These are phyloP conservation scores for Botrytis byssoidea DNA, from an alignment of 2,329 filamentous ascomycete species.

Conservation along the genomic window DNA sequence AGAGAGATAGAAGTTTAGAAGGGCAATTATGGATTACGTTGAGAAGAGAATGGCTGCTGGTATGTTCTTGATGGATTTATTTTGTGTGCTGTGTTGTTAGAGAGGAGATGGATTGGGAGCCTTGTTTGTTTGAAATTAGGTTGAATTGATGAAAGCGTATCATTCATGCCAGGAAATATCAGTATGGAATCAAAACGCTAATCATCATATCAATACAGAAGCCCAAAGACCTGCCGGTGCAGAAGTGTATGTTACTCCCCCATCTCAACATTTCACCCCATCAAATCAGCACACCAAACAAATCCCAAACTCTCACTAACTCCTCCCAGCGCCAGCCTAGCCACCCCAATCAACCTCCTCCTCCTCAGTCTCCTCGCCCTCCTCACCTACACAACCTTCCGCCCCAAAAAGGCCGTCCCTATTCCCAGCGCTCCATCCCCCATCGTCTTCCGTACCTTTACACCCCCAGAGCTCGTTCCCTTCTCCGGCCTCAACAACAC, in stretches of 20 bases:
- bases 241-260: slow-evolving; percentile 37
- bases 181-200: not conserved
- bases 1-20: not conserved
- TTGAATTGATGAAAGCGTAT: not conserved
- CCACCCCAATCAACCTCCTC: slow-evolving; percentile 62
- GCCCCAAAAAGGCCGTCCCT: slow-evolving; percentile 41
- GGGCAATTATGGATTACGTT: slow-evolving; percentile 38
- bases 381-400: slow-evolving; percentile 56
- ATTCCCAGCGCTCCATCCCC: slow-evolving; percentile 41
- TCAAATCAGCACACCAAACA: not conserved
- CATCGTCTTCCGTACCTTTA: slow-evolving; percentile 47
- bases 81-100: not conserved
- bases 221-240: slow-evolving; percentile 27
- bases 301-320: not conserved
- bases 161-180: not conserved
- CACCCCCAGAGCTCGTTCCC: slow-evolving; percentile 61
- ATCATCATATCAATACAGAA: slow-evolving; percentile 34
- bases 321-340: slow-evolving; percentile 28
- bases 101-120: not conserved
- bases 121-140: not conserved
- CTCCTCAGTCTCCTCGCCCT: slow-evolving; percentile 57
- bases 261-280: not conserved
- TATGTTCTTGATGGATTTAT: slow-evolving; percentile 7
- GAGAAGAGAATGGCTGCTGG: slow-evolving; percentile 40
- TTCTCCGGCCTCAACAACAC: slow-evolving; percentile 73